These are phyloP conservation scores for Podospora anserina DNA, from an alignment of 495 filamentous ascomycete species.

Conservation along the genomic window DNA sequence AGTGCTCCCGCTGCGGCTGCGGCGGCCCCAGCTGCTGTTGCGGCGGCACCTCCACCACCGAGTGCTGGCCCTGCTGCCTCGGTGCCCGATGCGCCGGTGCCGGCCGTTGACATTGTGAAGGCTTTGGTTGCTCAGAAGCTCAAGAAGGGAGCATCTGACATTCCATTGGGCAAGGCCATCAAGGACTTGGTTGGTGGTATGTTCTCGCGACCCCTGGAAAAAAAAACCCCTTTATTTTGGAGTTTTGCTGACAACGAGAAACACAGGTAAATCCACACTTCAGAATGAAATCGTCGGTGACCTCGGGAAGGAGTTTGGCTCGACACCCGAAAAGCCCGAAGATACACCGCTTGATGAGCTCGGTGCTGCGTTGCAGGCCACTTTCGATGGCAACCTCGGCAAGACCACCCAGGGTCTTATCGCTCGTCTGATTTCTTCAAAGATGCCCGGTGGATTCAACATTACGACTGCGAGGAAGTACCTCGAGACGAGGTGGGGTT, in stretches of 20 bases:
- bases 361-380: conserved; percentile 91
- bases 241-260: conserved; percentile 13
- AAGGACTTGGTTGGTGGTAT: conserved; percentile 97
- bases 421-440: conserved; percentile 91
- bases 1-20: conserved; percentile 50
- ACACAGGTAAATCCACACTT: conserved; percentile 87
- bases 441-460: conserved; percentile 99
- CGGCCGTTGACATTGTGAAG: conserved; percentile 84
- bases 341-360: conserved; percentile 95
- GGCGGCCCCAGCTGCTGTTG: conserved; percentile 50
- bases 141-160: conserved; percentile 86
- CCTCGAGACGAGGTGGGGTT: conserved; percentile 87
- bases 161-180: conserved; percentile 94
- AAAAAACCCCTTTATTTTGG: conserved; percentile 4
- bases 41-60: conserved; percentile 58
- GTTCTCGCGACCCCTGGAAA: conserved; percentile 23
- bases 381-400: conserved; percentile 95
- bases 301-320: conserved; percentile 96
- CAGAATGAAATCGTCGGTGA: conserved; percentile 96
- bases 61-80: conserved; percentile 84
- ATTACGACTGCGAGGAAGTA: conserved; percentile 94
- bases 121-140: conserved; percentile 96
- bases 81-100: conserved; percentile 80
- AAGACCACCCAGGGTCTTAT: conserved; percentile 95
- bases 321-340: conserved; percentile 97